Base-by-base conservation (phyloP, 768 basidiomycete species). In the Exidia glandulosa region DNA sequence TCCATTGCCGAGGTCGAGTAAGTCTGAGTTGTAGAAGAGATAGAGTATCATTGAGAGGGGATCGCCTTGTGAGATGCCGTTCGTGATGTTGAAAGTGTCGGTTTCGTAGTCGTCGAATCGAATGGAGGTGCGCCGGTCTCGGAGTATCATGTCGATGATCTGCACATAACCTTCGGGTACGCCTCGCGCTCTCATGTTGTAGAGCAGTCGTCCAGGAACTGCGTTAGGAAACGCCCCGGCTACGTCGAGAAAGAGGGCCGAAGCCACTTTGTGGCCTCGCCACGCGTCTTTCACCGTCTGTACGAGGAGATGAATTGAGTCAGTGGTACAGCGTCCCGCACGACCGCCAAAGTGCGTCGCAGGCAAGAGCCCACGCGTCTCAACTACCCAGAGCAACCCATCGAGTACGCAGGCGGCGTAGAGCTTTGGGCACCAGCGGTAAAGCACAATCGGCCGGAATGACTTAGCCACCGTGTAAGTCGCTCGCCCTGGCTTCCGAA, bases 221-320 rank as follows among this genome's bases (percentile, higher is more conserved):
- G 47, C 59, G 36, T 45, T 65, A 27, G 65, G 61, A 48, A 77
- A 79, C 1, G 77, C 75, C 0, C 72, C 77, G 63, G 77, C 66
- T 0, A 79, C 69, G 60, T 80, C 76, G 0, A 78, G 69, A 64
- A 75, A 77, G 0, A 78, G 70, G 0, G 69, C 65, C 0, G 69
- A 70, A 0, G 64, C 74, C 0, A 78, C 77, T 25, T 75, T 69
- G 0, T 63, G 58, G 3, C 59, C 52, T 0, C 70, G 37, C 77
- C 77, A 67, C 1, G 64, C 54, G 12, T 59, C 33, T n/a, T 61
- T 62, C 36, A 68, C 57, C 16, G 33, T 19, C 2, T 60, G n/a
- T 3, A 47, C 56, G n/a, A 63, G 33, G 7, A 36, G 34, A 36
- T 73, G 68, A 2, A 76, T 34, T 0, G 75, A 68, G 62, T 79